Base-by-base conservation (phyloP, 768 basidiomycete species). In the Termitomyces bulborhizus region DNA sequence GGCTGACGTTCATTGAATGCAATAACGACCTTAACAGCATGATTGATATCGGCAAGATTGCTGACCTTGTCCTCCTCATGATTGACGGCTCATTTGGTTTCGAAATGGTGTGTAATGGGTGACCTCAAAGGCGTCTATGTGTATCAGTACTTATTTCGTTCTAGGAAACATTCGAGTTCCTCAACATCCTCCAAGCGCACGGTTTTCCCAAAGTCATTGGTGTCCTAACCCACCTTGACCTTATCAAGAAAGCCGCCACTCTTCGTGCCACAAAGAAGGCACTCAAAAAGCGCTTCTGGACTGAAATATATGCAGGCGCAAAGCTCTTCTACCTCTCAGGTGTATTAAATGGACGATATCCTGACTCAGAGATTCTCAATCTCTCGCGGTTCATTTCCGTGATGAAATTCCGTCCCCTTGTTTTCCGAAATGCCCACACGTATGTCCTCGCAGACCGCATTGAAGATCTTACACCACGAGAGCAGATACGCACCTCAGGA, bases 161-260 rank as follows among this genome's bases (percentile, higher is more conserved):
- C 0, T 66, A 98, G 95, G 97, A 98, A 85, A 93, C 93, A 0
- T 98, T 99, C 64, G 97, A 99, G 71, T 98, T 98, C 61, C 86
- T 99, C 53, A 98, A 98, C 63, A 85, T 98, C 63, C 86, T 99
- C 26, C 94, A 98, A 74, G 80, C 93, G 0, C 97, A 99, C 67
- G 97, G 97, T 32, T 96, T 99, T 68, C 97, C 97, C 2, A 99
- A 98, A 77, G 93, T 98, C 63, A 93, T 99, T 58, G 96, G 97
- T 54, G 72, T 99, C 55, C 88, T 99, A 46, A 88, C 93, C 46
- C 97, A 99, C 70, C 85, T 98, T 41, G 97, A 98, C 71, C 86
- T 99, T 60, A 90, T 99, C 62, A 97, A 97, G 77, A 95, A 93
- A 66, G 80, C 88, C 5, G 78, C 89, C 0, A 86, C 86, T 3